A percentile compares a stretch with the other conserved stretches of the same genome.
These are phyloP conservation scores for Calonectria pseudoturangicola DNA, from an alignment of 2,329 filamentous ascomycete species.

Conservation along the genomic window DNA sequence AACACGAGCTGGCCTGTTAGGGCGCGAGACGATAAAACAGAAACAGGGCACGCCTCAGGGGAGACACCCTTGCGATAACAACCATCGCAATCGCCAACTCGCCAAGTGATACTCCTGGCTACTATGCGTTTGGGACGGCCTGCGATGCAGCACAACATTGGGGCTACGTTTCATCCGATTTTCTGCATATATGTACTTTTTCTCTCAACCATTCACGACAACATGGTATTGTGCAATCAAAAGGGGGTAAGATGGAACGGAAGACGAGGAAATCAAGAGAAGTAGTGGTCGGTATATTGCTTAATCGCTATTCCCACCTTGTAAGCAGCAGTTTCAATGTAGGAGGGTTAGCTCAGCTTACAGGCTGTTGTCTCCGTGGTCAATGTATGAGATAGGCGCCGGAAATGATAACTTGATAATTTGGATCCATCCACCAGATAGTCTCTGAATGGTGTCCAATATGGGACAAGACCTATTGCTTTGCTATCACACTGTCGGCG, in stretches of 20 bases:
- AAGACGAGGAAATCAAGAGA: not conserved
- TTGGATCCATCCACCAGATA: not conserved
- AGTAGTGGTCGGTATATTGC: not conserved
- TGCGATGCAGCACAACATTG: conserved; percentile 23
- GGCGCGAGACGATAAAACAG: conserved; percentile 37
- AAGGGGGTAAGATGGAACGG: not conserved
- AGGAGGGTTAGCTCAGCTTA: conserved; percentile 1
- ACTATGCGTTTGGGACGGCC: conserved; percentile 25
- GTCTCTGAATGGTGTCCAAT: not conserved
- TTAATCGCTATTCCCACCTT: not conserved
- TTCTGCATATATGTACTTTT: conserved; percentile 35
- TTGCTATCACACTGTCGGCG: not conserved
- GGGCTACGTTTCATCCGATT: conserved; percentile 60
- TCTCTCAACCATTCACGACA: not conserved
- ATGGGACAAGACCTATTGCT: not conserved
- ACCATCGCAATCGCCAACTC: not conserved
- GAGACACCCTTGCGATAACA: conserved; percentile 2
- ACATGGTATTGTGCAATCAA: conserved; percentile 23
- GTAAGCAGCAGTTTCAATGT: conserved; percentile 13
- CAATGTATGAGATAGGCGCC: conserved; percentile 34
- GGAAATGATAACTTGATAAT: conserved; percentile 12
- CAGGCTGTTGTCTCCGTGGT: not conserved
- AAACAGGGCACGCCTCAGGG: conserved; percentile 26
- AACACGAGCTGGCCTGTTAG: conserved; percentile 9
- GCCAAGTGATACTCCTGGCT: conserved; percentile 4